These are phyloP conservation scores for Calonectria pauciramosa DNA, from an alignment of 2,329 filamentous ascomycete species.

Conservation along the genomic window DNA sequence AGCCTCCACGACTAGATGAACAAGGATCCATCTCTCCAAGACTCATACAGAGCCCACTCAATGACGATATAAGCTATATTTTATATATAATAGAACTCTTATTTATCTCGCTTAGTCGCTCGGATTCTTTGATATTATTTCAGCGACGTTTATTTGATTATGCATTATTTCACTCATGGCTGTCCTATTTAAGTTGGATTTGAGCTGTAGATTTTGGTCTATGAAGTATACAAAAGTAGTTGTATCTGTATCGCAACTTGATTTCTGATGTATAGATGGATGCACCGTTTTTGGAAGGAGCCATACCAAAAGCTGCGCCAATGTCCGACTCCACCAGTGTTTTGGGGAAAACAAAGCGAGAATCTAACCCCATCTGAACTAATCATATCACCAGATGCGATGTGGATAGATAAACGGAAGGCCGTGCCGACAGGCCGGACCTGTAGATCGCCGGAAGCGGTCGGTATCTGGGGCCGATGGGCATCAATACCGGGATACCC, in stretches of 20 bases:
- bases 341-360: neutral
- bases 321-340: neutral
- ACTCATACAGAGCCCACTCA: neutral
- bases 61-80: neutral
- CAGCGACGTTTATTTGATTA: neutral
- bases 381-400: neutral
- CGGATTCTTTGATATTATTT: neutral
- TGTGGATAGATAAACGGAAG: neutral
- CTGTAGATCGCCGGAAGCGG: neutral
- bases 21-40: neutral
- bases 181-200: no score
- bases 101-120: neutral
- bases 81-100: neutral
- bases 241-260: no score
- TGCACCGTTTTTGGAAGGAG: neutral
- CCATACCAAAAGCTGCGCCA: neutral
- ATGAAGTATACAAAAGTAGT: neutral
- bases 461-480: neutral
- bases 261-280: accelerated
- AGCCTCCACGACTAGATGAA: neutral
- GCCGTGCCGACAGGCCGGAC: neutral
- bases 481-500: neutral
- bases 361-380: neutral
- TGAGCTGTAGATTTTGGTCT: neutral
- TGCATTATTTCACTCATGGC: no score